These are phyloP conservation scores for Gonium pectorale DNA, from an alignment of 139 green algal genomes.

Conservation along the genomic window DNA sequence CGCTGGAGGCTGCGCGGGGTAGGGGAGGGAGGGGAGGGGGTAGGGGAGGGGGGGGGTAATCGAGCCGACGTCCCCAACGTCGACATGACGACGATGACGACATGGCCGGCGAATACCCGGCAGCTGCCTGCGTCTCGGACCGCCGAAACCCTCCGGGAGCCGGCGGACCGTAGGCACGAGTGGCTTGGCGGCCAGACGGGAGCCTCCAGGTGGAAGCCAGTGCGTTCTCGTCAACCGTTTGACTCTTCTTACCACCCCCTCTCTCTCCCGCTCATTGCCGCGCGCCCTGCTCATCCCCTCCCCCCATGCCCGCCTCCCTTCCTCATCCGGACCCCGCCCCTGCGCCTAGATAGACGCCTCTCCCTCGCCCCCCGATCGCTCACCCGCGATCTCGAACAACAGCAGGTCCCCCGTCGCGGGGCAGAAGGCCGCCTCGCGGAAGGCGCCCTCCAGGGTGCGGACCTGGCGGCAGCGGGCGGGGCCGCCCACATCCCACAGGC, in stretches of 20 bases:
- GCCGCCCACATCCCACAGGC: constrained; percentile 32
- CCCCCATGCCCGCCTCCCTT: neutral
- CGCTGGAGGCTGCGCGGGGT: neutral
- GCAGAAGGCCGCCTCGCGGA: constrained; percentile 23
- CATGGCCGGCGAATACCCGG: neutral
- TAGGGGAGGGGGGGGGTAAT: neutral
- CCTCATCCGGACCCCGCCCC: neutral
- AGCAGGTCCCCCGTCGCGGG: constrained; percentile 16
- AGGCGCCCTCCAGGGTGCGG: constrained; percentile 14
- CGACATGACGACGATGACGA: neutral
- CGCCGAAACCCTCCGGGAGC: too few species aligned
- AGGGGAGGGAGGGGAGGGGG: neutral
- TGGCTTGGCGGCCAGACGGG: neutral
- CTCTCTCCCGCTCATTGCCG: too few species aligned
- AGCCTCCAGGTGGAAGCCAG: too few species aligned
- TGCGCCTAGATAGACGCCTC: too few species aligned
- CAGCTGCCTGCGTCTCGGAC: too few species aligned
- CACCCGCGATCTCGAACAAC: constrained; percentile 33
- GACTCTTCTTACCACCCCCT: too few species aligned
- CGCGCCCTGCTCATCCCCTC: neutral
- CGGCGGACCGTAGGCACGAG: neutral
- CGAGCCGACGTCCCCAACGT: neutral
- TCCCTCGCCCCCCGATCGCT: too few species aligned
- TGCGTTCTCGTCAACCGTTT: too few species aligned
- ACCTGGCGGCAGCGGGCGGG: constrained; percentile 14